phyloP scores from a whole-genome alignment of 148 eudicot species.

The Amaranthus hypochondriacus region DNA sequence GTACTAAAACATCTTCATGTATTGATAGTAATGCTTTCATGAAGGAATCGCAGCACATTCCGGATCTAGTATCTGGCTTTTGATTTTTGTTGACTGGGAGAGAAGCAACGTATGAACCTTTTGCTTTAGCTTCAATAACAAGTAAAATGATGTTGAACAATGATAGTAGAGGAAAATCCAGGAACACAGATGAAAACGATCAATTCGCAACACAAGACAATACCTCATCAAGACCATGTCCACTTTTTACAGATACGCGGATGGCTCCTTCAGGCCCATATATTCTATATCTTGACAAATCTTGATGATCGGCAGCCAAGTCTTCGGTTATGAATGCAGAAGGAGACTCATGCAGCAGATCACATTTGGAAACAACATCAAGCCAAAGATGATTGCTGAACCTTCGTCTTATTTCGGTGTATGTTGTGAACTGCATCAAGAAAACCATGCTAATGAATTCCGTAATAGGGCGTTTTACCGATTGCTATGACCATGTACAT shows the following conservation, averaged over 20 bases:
- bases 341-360: conserved; percentile 58
- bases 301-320: conserved; percentile 36
- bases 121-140: conserved; percentile 55
- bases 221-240: conserved; percentile 76
- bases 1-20: neutral
- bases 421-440: conserved; percentile 67
- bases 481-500: neutral
- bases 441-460: conserved; percentile 1
- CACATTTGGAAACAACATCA: conserved; percentile 92
- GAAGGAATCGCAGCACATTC: conserved; percentile 12
- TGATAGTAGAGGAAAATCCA: neutral
- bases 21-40: neutral
- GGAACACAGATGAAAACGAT: neutral
- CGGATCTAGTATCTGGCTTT: conserved; percentile 27
- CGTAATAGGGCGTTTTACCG: neutral
- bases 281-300: conserved; percentile 63
- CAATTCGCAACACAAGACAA: neutral
- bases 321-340: conserved; percentile 56
- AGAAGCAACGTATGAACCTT: conserved; percentile 63
- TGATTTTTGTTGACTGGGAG: conserved; percentile 57
- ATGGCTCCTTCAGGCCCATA: conserved; percentile 79
- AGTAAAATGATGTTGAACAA: neutral
- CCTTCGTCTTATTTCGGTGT: conserved; percentile 66
- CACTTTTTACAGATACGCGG: conserved; percentile 69
- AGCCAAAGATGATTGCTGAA: conserved; percentile 85